Base-by-base conservation (phyloP, 2,329 filamentous ascomycete species). In the Coniochaeta sp. region DNA sequence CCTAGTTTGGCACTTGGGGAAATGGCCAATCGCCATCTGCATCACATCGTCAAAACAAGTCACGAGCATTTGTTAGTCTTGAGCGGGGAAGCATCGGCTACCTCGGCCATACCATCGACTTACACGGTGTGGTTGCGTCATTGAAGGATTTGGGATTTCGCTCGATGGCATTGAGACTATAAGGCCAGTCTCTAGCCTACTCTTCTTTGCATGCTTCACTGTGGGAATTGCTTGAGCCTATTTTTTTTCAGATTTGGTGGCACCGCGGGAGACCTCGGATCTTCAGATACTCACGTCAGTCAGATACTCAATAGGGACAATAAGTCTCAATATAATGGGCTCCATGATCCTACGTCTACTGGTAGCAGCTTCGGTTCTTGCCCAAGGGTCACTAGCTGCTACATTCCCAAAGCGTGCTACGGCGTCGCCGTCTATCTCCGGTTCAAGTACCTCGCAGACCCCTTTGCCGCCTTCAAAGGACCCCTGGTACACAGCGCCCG, bases 401-500 rank as follows among this genome's bases (percentile, higher is more conserved):
- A 42, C 38, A 14, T 4, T 38, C 2, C 9, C 16, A 10, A 7
- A 42, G 5, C 20, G 38, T 20, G 38, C 38, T 42, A 14, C 18
- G 12, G 4, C n/a, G n/a, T n/a, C n/a, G n/a, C n/a, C 33, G 6
- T 38, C 14, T 10, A 12, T 10, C 13, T 22, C 33, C 12, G 22
- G 20, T 42, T 18, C 38, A 2, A 22, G 18, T 5, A 9, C 45
- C 45, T 28, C 45, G 20, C 16, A 9, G 6, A 48, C 45, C 8
- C 52, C 48, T 51, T 16, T 65, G 13, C 55, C 62, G 4, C 66
- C 65, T 7, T 60, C 55, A 14, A 47, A 60, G 40, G 66, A 68
- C 48, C 63, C 66, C 6, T 68, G 65, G 63, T 68, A 68, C 51
- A 58, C 57, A 2, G 61, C 63, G 1, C 65, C 66, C 3, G 38